phyloP scores from a whole-genome alignment of 805 yeast species.

The Barnettozyma californica region DNA sequence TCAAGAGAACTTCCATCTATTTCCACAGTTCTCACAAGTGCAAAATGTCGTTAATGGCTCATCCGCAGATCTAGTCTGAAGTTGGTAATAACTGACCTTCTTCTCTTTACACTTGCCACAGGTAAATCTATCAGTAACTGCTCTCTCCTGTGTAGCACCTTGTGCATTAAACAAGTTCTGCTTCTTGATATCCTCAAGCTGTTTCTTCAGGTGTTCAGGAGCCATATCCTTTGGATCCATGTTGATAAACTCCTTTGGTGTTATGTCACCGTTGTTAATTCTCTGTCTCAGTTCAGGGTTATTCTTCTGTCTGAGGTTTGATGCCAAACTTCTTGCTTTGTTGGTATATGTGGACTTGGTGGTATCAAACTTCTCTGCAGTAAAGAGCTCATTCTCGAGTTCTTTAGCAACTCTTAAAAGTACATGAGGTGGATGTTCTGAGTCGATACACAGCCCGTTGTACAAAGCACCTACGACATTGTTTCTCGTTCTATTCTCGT shows the following conservation, averaged over 20 bases:
- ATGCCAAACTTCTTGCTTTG: constrained; percentile 78
- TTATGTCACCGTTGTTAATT: constrained; percentile 60
- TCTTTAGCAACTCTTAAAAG: constrained; percentile 60
- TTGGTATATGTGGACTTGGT: constrained; percentile 59
- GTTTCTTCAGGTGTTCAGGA: constrained; percentile 81
- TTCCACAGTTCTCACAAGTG: constrained; percentile 96
- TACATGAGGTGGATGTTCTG: constrained; percentile 53
- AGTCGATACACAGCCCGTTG: constrained; percentile 82
- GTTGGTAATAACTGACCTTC: constrained; percentile 93
- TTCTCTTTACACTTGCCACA: constrained; percentile 98
- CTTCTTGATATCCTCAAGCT: constrained; percentile 78
- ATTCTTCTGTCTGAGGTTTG: constrained; percentile 83
- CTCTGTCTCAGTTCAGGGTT: constrained; percentile 79
- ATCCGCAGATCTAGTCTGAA: constrained; percentile 98
- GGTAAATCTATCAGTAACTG: constrained; percentile 92
- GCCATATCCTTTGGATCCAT: constrained; percentile 97
- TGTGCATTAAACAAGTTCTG: constrained; percentile 94
- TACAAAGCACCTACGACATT: constrained; percentile 79
- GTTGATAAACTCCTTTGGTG: constrained; percentile 57
- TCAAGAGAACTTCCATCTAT: constrained; percentile 90
- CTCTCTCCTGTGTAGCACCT: constrained; percentile 94
- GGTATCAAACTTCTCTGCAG: constrained; percentile 50
- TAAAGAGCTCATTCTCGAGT: constrained; percentile 69
- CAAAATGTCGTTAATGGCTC: constrained; percentile 98
- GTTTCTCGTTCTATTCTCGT: constrained; percentile 78